Conservation (phyloP, 2,329 filamentous ascomycete genomes). For the Colletotrichum siamense region DNA sequence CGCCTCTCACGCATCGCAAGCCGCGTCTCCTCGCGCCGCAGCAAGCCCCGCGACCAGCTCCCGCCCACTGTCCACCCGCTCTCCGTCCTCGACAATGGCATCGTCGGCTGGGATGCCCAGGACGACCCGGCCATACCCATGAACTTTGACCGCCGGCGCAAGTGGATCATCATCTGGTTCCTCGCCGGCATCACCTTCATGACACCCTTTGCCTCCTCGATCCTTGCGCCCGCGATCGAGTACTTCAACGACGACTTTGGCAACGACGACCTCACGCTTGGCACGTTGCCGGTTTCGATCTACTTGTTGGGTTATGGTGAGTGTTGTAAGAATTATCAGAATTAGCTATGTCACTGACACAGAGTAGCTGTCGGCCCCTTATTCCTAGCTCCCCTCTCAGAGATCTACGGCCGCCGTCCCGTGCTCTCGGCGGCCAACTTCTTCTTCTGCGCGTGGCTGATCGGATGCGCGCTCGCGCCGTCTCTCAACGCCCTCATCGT, state of each 20-base stretch:
- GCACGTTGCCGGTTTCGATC: slow-evolving; percentile 63
- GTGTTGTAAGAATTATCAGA: neutral
- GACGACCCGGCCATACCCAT: slow-evolving; percentile 63
- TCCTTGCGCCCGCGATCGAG: slow-evolving; percentile 55
- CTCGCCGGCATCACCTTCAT: slow-evolving; percentile 68
- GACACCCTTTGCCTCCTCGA: slow-evolving; percentile 69
- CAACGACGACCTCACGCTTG: slow-evolving; percentile 45
- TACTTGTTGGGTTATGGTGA: slow-evolving; percentile 61
- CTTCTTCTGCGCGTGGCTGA: slow-evolving; percentile 66
- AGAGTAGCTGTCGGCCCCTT: slow-evolving; percentile 56
- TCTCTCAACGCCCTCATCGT: slow-evolving; percentile 58
- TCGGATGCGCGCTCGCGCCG: slow-evolving; percentile 68
- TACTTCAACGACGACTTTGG: slow-evolving; percentile 51
- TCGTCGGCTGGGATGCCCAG: slow-evolving; percentile 66
- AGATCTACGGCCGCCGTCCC: slow-evolving; percentile 67
- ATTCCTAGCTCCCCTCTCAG: slow-evolving; percentile 62
- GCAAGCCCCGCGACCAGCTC: slow-evolving; percentile 33
- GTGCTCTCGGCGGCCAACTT: slow-evolving; percentile 63
- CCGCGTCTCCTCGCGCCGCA: slow-evolving; percentile 27
- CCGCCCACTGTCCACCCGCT: slow-evolving; percentile 45
- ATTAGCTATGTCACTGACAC: neutral
- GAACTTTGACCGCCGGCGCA: slow-evolving; percentile 60
- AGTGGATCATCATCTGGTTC: slow-evolving; percentile 62
- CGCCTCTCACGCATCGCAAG: slow-evolving; percentile 28
- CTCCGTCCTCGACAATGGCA: slow-evolving; percentile 54